A percentile compares a stretch with the other conserved stretches of the same genome.
Evolutionary conservation across 257 asterid genomes (phyloP).

Genomic region (Linaria vulgaris): DNA sequence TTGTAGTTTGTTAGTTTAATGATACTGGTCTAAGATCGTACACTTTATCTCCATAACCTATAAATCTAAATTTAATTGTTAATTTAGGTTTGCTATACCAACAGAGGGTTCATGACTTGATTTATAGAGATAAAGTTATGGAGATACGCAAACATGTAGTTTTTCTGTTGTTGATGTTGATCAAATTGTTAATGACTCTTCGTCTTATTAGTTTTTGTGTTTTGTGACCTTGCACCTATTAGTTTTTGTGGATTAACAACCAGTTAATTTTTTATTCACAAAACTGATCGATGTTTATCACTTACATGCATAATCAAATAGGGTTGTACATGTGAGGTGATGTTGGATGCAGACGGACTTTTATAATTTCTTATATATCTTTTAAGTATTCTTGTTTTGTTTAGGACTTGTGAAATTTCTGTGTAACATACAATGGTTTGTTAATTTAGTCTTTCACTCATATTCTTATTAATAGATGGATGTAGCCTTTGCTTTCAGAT

Average conservation of each 20-base stretch:
- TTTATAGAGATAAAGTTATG: no score
- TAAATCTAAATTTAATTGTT: no score
- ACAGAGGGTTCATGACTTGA: no score
- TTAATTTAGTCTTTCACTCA: no score
- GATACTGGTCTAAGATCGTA: no score
- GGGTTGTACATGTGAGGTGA: constrained; percentile 35
- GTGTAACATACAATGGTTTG: constrained; percentile 28
- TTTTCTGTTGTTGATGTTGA: neutral
- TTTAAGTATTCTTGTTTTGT: constrained; percentile 25
- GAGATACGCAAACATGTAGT: neutral
- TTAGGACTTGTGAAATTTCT: constrained; percentile 38
- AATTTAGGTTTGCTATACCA: no score
- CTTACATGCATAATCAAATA: constrained; percentile 50
- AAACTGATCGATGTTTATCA: no score
- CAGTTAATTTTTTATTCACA: no score
- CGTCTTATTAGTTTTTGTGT: neutral
- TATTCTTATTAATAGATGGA: no score
- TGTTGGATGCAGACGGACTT: constrained; percentile 51
- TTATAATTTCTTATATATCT: constrained; percentile 28
- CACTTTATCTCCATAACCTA: no score
- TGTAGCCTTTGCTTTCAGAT: no score
- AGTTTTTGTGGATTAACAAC: neutral
- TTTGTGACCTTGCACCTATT: neutral
- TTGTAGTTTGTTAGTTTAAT: no score
- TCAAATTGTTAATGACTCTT: neutral